Evolutionary conservation across 192 early-diverging fungal genomes (phyloP), one percentile per base, ranked within the genome.

Genomic region (Coemansia sp.): DNA sequence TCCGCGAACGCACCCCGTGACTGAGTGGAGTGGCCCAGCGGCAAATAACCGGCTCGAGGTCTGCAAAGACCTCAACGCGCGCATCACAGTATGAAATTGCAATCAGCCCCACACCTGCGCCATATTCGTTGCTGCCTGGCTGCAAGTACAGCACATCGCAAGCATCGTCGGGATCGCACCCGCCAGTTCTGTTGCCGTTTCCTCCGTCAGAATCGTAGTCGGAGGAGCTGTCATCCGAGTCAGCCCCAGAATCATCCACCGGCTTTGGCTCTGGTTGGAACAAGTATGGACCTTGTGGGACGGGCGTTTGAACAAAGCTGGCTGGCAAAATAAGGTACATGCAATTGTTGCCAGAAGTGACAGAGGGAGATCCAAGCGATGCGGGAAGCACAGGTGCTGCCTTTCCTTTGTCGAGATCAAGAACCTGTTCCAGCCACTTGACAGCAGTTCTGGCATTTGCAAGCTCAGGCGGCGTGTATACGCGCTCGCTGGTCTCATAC

Each of bases 41-140:
- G 21, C 71, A 73, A n/a, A 80, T 78, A n/a, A 83, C 68, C 1
- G 84, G 84, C 69, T 87, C 85, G 45, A 86, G 73, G 39, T 87
- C 86, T 7, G 89, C 83, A 77, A 83, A 90, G 24, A 90, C 77
- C 34, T 90, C 88, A 30, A 92, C 69, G 30, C 75, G 81, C 1
- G 88, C 87, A 67, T 90, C 85, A 20, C 82, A 83, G 67, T 83
- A 84, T 7, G 87, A 88, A 16, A 93, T 62, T 8, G 76, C 81
- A 14, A 93, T 35, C 12, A 92, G 71, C 5, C 84, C 82, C 3
- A 87, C 62, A 21, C 75, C 69, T 20, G 55, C 56, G 9, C 80
- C 78, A 10, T 38, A n/a, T 33, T 35, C 18, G 57, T 34, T 59
- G 26, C 86, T 69, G 1, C 76, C 66, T 2, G 83, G 63, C 45